Evolutionary conservation across 768 basidiomycete species (phyloP).

Genomic region (Termitomyces sp.): DNA sequence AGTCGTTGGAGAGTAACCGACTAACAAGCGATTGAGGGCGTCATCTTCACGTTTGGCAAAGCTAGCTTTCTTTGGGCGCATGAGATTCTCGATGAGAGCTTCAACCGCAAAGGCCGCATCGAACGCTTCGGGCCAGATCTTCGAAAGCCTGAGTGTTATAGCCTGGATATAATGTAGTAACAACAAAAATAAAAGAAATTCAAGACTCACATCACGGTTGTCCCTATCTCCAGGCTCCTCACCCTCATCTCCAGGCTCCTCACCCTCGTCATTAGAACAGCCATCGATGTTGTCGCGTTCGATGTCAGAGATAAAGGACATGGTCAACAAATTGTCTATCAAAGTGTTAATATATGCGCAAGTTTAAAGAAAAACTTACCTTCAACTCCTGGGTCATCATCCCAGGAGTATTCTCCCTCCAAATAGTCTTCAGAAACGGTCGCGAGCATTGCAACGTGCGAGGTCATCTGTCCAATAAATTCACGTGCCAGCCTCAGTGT

Average conservation of each 20-base stretch:
- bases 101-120: background rate
- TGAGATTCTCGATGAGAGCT: background rate
- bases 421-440: background rate
- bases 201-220: too few species aligned
- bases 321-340: background rate
- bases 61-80: background rate
- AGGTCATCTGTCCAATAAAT: background rate
- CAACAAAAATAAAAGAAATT: too few species aligned
- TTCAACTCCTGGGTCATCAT: background rate
- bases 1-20: background rate
- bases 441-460: background rate
- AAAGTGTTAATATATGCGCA: background rate
- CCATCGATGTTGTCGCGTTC: too few species aligned
- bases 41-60: background rate
- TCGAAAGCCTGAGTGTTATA: background rate
- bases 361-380: background rate
- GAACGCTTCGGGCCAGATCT: background rate
- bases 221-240: too few species aligned
- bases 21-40: background rate
- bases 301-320: background rate
- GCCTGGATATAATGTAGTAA: background rate
- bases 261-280: too few species aligned
- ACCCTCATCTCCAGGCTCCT: too few species aligned
- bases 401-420: background rate
- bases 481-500: background rate